phyloP scores from a whole-genome alignment of 768 basidiomycete species.

The Tricholoma terreum region DNA sequence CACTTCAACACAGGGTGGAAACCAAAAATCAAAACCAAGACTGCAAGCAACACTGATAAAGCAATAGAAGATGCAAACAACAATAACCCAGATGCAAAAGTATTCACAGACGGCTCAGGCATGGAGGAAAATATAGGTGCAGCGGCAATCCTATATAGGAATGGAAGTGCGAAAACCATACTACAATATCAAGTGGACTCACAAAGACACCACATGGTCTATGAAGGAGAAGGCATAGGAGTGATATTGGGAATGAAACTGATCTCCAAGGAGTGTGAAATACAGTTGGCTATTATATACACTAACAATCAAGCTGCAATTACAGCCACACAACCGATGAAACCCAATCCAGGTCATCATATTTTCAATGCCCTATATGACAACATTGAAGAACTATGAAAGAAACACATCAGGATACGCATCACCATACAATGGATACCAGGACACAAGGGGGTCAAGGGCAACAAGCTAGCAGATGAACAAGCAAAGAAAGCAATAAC shows the following conservation, averaged over 20 bases:
- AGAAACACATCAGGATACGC: background rate
- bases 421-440: slow-evolving; percentile 4
- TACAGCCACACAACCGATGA: too few relatives aligned
- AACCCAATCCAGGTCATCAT: slow-evolving; percentile 1
- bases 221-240: too few relatives aligned
- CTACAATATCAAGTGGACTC: slow-evolving; percentile 8
- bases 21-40: too few relatives aligned
- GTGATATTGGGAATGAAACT: slow-evolving; percentile 14
- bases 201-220: slow-evolving; percentile 9
- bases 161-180: background rate
- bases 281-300: background rate
- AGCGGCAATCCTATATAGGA: slow-evolving; percentile 14
- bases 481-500: too few relatives aligned
- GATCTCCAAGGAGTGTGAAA: background rate
- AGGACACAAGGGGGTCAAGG: slow-evolving; percentile 8
- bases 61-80: too few relatives aligned
- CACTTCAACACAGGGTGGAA: too few relatives aligned
- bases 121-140: slow-evolving; percentile 18
- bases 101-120: too few relatives aligned
- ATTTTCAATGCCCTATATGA: slow-evolving; percentile 6
- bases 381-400: background rate
- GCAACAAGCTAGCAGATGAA: slow-evolving; percentile 13
- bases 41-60: too few relatives aligned
- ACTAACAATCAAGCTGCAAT: slow-evolving; percentile 23
- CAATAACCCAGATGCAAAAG: too few relatives aligned